Evolutionary conservation across 169 alveolate genomes (phyloP), one percentile per base, ranked within the genome.

Genomic region (Plasmodium knowlesi): DNA sequence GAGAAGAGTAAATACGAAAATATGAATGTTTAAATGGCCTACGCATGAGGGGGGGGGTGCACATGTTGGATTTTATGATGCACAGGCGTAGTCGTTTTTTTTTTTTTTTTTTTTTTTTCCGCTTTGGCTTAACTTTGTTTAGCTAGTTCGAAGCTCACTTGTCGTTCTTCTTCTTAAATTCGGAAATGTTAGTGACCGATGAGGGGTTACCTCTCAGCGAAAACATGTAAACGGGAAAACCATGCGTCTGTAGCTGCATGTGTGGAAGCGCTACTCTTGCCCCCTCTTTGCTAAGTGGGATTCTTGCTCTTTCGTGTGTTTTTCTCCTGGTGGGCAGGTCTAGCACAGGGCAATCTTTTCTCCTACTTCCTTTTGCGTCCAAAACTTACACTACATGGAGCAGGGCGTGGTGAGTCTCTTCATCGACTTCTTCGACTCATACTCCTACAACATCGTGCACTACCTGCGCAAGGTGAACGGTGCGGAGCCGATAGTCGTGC

Each of bases 381-480:
- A 8, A 14, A 9, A 67, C 2, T 19, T 25, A 19, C n/a, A 67
- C 14, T 46, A 43, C 50, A 84, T 86, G 93, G 28, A 34, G 10
- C 22, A 12, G 6, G 79, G 32, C 30, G 43, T 86, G 19, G 73
- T 74, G 61, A 74, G 93, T 8, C 73, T 86, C n/a, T 86, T 74
- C 71, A 39, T 86, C 28, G 93, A 86, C 67, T 50, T 50, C 53
- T 86, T 54, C 25, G 93, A 86, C 61, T 86, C 93, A 0, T 86
- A 86, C 46, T 86, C 86, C 10, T 86, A 86, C 67, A 86, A 86
- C 70, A 74, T 86, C 57, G 74, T 86, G n/a, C 61, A 73, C 25
- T 86, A 28, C 81, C 67, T 86, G 57, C 53, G 46, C 22, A 86
- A 86, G 46, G 46, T 86, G 30, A 86, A 86, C 32, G 39, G 57